Conservation (phyloP, 805 yeast species). For the Lipomyces spencermartinsiae region DNA sequence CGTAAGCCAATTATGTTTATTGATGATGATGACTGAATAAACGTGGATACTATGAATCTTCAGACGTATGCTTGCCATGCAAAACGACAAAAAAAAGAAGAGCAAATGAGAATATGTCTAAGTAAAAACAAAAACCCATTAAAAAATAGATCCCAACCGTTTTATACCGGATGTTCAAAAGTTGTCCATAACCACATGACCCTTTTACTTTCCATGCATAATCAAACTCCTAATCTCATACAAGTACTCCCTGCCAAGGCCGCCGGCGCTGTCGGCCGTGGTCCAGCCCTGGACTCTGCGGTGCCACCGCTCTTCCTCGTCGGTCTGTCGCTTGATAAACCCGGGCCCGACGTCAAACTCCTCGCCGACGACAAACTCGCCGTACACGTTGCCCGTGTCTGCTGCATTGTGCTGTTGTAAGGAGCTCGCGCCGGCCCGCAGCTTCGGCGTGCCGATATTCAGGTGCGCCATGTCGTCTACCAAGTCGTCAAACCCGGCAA, state of each 20-base stretch:
- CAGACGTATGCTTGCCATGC: not conserved
- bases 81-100: not conserved
- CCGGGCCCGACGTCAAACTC: slow-evolving; percentile 45
- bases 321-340: slow-evolving; percentile 40
- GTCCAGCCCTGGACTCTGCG: slow-evolving; percentile 47
- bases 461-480: slow-evolving; percentile 19
- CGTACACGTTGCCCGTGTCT: slow-evolving; percentile 19
- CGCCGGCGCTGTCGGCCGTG: not conserved
- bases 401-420: not conserved
- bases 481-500: slow-evolving; percentile 34
- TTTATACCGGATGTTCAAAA: not conserved
- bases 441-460: slow-evolving; percentile 5
- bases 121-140: too few species aligned
- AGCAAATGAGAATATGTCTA: too few species aligned
- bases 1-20: not conserved
- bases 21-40: not conserved
- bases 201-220: slow-evolving; percentile 36
- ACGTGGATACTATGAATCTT: not conserved
- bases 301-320: slow-evolving; percentile 48
- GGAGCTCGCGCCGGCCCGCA: not conserved
- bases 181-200: not conserved
- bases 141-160: not conserved
- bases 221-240: slow-evolving; percentile 47
- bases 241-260: slow-evolving; percentile 42
- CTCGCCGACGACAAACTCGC: slow-evolving; percentile 44